These are phyloP conservation scores for Fusarium beomiforme DNA, from an alignment of 2,329 filamentous ascomycete species.

Conservation along the genomic window DNA sequence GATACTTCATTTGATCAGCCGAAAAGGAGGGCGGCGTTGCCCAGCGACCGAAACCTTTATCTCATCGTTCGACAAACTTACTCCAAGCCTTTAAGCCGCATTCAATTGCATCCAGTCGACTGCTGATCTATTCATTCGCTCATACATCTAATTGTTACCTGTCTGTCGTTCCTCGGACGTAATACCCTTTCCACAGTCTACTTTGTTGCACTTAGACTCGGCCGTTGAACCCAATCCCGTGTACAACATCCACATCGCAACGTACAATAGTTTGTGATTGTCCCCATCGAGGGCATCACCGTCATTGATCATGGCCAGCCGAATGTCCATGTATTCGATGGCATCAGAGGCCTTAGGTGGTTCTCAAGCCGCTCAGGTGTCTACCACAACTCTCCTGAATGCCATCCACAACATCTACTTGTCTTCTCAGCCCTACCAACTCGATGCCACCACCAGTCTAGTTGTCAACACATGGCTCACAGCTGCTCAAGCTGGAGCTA, in stretches of 20 bases:
- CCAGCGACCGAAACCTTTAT: slow-evolving; percentile 41
- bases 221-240: slow-evolving; percentile 15
- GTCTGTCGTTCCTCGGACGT: slow-evolving; percentile 16
- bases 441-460: slow-evolving; percentile 90
- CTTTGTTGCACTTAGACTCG: slow-evolving; percentile 14
- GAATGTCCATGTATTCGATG: slow-evolving; percentile 76
- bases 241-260: slow-evolving; percentile 29
- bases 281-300: slow-evolving; percentile 51
- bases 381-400: slow-evolving; percentile 92
- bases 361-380: slow-evolving; percentile 81
- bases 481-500: slow-evolving; percentile 74
- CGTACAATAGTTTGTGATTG: slow-evolving; percentile 47
- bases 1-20: slow-evolving; percentile 26
- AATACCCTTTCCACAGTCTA: neutral
- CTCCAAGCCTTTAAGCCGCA: slow-evolving; percentile 24
- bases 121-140: slow-evolving; percentile 29
- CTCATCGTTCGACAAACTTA: slow-evolving; percentile 28
- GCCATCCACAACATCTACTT: slow-evolving; percentile 90
- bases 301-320: slow-evolving; percentile 63
- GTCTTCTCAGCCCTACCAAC: slow-evolving; percentile 80
- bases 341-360: slow-evolving; percentile 71
- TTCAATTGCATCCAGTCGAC: slow-evolving; percentile 14
- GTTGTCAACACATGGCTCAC: slow-evolving; percentile 97
- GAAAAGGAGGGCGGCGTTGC: slow-evolving; percentile 47
- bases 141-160: slow-evolving; percentile 17